Percentiles rank a stretch among this genome's conserved stretches.
Evolutionary conservation across 441 rosid species (phyloP).

Genomic region (Aleurites moluccanus): DNA sequence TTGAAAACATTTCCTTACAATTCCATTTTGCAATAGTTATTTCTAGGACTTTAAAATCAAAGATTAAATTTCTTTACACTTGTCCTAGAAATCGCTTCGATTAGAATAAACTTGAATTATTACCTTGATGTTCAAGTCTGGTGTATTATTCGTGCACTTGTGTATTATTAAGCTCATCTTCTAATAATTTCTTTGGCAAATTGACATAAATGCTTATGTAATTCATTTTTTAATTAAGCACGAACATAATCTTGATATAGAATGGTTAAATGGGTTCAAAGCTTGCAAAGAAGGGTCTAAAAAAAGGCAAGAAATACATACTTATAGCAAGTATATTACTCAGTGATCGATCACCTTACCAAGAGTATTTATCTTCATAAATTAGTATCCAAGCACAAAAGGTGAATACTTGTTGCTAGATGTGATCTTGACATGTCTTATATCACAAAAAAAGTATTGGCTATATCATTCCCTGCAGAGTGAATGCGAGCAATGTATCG

Average conservation of each 20-base stretch:
- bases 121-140: conserved; percentile 41
- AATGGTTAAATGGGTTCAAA: conserved; percentile 63
- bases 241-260: conserved; percentile 13
- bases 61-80: conserved; percentile 1
- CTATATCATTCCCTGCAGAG: conserved; percentile 93
- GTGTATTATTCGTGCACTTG: background rate
- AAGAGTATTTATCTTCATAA: conserved; percentile 59
- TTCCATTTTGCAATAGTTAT: conserved; percentile 19
- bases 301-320: conserved; percentile 26
- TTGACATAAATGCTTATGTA: too few species aligned
- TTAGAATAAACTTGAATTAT: conserved; percentile 1
- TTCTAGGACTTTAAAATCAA: conserved; percentile 45
- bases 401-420: conserved; percentile 75
- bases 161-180: background rate
- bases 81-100: conserved; percentile 36
- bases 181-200: background rate
- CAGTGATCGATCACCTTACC: conserved; percentile 49
- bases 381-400: conserved; percentile 81
- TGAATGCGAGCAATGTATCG: conserved; percentile 80
- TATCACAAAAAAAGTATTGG: conserved; percentile 64
- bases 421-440: conserved; percentile 96
- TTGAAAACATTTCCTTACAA: conserved; percentile 16
- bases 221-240: background rate
- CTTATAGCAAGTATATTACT: conserved; percentile 32
- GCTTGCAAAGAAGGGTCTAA: conserved; percentile 46